Base-by-base conservation (phyloP, 495 filamentous ascomycete genomes). In the Daldinia decipiens region DNA sequence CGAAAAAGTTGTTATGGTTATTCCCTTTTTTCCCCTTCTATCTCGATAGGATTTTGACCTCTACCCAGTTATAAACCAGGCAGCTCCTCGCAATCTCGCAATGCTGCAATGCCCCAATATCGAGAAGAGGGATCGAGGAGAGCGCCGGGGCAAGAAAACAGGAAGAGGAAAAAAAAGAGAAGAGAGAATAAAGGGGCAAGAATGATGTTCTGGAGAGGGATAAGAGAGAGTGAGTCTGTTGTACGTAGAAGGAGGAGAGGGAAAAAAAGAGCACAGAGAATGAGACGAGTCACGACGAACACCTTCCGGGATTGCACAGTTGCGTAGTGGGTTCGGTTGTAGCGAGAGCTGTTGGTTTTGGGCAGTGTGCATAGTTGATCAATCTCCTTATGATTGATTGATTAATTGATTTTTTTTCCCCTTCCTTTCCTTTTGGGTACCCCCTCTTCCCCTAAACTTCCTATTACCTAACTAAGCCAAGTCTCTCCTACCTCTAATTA, bases 131-230 rank as follows among this genome's bases (percentile, higher is more conserved):
- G 55, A 75, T 63, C 32, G 58, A 59, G 51, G 50, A 68, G 39
- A 60, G 56, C 56, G 45, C 26, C 31, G 69, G 65, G 76, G 75
- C 71, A 73, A 75, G 65, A 79, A 77, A 80, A 63, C 57, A 36
- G 32, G 54, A 57, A 38, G 54, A 31, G 43, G 24, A 55, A 32
- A 31, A 31, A 53, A 53, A 24, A 29, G 53, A 52, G 27, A 54
- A 59, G 24, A 51, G 54, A 59, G n/a, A 45, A 61, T 68, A 61
- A 74, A 57, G 71, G 73, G 67, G 63, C 59, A 64, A 59, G 68
- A 61, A 65, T 68, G 72, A 71, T 69, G 56, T 68, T 72, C 27
- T 64, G 62, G 56, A 65, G 59, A 64, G 53, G 62, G 51, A 67
- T 66, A 63, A 72, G 69, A 71, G 68, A 71, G 51, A 55, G 58